These are phyloP conservation scores for Sphagnum contortum DNA, from an alignment of 225 moss, liverwort and hornwort species.

Conservation along the genomic window DNA sequence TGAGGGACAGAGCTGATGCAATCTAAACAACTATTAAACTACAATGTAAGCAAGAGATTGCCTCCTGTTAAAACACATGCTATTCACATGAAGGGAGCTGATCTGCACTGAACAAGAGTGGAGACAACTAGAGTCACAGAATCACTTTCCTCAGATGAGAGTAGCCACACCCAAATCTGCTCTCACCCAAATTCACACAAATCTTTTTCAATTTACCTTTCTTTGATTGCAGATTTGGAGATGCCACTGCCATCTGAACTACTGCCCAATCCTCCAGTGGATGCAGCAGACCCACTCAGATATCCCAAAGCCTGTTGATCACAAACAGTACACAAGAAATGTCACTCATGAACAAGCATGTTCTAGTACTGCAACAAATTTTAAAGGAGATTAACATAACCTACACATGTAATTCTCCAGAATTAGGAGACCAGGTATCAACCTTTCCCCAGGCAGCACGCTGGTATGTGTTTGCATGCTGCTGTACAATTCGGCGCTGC, in stretches of 20 bases:
- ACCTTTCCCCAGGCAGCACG: slow-evolving; percentile 73
- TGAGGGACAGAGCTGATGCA: too few relatives aligned
- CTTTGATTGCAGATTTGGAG: slow-evolving; percentile 62
- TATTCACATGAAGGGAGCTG: neutral
- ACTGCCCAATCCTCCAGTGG: slow-evolving; percentile 55
- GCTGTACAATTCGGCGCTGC: slow-evolving; percentile 75
- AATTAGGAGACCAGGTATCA: neutral
- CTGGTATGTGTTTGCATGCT: slow-evolving; percentile 69
- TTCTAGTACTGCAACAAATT: neutral
- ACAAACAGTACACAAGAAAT: neutral
- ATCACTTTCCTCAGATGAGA: neutral
- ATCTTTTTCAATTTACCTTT: slow-evolving; percentile 24
- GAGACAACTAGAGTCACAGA: neutral
- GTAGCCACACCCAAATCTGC: neutral
- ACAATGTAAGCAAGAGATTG: neutral
- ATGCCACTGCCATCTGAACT: slow-evolving; percentile 54
- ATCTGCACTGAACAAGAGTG: too few relatives aligned
- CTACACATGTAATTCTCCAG: neutral
- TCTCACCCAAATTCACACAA: neutral
- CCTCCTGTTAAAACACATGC: neutral
- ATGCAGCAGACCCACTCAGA: slow-evolving; percentile 57
- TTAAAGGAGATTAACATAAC: neutral
- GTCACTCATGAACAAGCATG: neutral
- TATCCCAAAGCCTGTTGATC: slow-evolving; percentile 44
- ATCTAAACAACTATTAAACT: neutral